phyloP scores from a whole-genome alignment of 208 protist species.

The Novymonas esmeraldas region DNA sequence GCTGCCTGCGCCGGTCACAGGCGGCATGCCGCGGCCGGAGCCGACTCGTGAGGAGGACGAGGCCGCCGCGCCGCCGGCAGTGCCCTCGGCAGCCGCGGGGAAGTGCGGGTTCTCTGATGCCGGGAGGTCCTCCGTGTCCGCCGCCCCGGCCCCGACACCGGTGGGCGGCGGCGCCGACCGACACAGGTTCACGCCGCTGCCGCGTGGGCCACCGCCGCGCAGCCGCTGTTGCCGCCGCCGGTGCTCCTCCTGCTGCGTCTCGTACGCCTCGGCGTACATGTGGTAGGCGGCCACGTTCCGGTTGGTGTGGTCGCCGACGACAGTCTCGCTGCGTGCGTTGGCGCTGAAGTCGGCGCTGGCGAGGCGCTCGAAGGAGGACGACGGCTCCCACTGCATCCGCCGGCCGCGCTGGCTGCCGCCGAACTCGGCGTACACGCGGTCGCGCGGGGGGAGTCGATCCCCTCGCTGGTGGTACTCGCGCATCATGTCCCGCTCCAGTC shows the following conservation, averaged over 20 bases:
- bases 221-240: slow-evolving; percentile 2
- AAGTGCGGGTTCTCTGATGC: slow-evolving; percentile 75
- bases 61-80: not conserved
- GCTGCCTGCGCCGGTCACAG: not conserved
- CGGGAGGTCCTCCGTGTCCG: slow-evolving; percentile 20
- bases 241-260: slow-evolving; percentile 30
- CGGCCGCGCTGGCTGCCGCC: slow-evolving; percentile 39
- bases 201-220: not conserved
- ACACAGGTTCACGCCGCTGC: slow-evolving; percentile 27
- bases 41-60: not conserved
- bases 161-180: not conserved
- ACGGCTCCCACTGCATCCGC: slow-evolving; percentile 56
- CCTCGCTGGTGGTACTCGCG: slow-evolving; percentile 73
- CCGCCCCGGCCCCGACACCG: not conserved
- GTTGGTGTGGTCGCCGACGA: slow-evolving; percentile 34
- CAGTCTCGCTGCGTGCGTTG: slow-evolving; percentile 20
- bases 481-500: slow-evolving; percentile 75
- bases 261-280: slow-evolving; percentile 63
- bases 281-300: slow-evolving; percentile 53
- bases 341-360: slow-evolving; percentile 10
- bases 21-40: not conserved
- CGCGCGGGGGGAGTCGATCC: slow-evolving; percentile 43
- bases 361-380: slow-evolving; percentile 62
- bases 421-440: slow-evolving; percentile 57
- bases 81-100: slow-evolving; percentile 19